phyloP scores from a whole-genome alignment of 805 yeast species.

The Osmozyma mogii region DNA sequence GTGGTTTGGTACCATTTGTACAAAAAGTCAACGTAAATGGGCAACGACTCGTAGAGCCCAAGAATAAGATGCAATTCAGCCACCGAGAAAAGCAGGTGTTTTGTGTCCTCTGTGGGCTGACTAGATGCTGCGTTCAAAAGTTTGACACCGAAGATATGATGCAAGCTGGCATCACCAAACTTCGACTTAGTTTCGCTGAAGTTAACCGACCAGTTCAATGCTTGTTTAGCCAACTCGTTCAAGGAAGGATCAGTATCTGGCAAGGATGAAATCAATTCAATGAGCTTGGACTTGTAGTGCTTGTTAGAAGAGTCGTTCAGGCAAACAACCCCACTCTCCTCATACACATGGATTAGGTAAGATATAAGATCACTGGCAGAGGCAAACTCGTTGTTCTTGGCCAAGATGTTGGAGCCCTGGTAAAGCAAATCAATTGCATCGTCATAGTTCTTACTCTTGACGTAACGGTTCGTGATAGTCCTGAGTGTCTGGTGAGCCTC shows the following conservation, averaged over 20 bases:
- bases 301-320: conserved; percentile 21
- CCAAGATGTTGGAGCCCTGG: conserved; percentile 61
- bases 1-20: conserved; percentile 29
- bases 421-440: conserved; percentile 71
- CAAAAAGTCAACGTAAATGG: conserved; percentile 37
- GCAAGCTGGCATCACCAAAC: conserved; percentile 71
- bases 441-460: conserved; percentile 54
- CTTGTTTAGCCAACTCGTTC: conserved; percentile 57
- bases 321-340: conserved; percentile 33
- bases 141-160: conserved; percentile 65
- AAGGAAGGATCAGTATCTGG: conserved; percentile 41
- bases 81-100: conserved; percentile 41
- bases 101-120: conserved; percentile 16
- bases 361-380: conserved; percentile 71
- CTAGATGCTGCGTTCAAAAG: conserved; percentile 34
- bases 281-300: conserved; percentile 37
- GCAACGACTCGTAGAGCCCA: conserved; percentile 51
- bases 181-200: conserved; percentile 26
- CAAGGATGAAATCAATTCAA: conserved; percentile 39
- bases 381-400: conserved; percentile 66
- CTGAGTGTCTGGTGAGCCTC: conserved; percentile 95
- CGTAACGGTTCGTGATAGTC: conserved; percentile 81
- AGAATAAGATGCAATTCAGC: conserved; percentile 69
- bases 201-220: conserved; percentile 58
- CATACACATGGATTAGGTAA: conserved; percentile 67